These are phyloP conservation scores for Daedaleopsis nitida DNA, from an alignment of 768 basidiomycete species.

Conservation along the genomic window DNA sequence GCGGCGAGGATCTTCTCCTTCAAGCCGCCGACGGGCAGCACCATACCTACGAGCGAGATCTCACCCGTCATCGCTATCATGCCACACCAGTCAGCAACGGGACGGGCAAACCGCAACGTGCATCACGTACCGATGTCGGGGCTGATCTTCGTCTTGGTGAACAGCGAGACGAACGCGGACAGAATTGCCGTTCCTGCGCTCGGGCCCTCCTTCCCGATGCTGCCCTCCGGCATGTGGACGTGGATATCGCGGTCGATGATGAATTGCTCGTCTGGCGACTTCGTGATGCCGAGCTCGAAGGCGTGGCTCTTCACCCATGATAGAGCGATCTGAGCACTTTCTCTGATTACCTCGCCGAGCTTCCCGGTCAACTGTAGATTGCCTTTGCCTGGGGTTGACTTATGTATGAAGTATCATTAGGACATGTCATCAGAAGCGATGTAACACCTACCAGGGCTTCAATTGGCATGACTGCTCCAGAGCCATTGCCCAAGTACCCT, in stretches of 20 bases:
- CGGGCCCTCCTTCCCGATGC: constrained; percentile 93
- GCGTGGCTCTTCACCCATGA: constrained; percentile 94
- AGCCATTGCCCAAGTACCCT: constrained; percentile 95
- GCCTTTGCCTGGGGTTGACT: constrained; percentile 98
- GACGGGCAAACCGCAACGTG: not conserved
- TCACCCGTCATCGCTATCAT: constrained; percentile 93
- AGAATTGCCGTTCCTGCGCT: constrained; percentile 95
- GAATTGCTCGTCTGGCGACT: constrained; percentile 69
- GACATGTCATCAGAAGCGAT: not conserved
- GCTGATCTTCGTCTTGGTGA: constrained; percentile 80
- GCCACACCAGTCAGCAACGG: not conserved
- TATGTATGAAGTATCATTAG: not conserved
- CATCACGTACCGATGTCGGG: constrained; percentile 80
- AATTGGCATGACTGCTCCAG: constrained; percentile 95
- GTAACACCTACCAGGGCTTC: constrained; percentile 77
- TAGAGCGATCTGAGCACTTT: constrained; percentile 92
- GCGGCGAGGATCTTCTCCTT: constrained; percentile 98
- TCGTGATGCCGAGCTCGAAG: constrained; percentile 83
- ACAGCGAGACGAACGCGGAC: constrained; percentile 88
- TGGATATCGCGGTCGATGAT: constrained; percentile 88
- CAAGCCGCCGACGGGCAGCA: constrained; percentile 92
- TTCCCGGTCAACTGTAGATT: constrained; percentile 92
- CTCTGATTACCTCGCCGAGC: constrained; percentile 96
- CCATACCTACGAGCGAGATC: constrained; percentile 94
- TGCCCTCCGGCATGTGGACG: constrained; percentile 96